phyloP scores from a whole-genome alignment of 148 eudicot genomes.

The Amaranthus cruentus region DNA sequence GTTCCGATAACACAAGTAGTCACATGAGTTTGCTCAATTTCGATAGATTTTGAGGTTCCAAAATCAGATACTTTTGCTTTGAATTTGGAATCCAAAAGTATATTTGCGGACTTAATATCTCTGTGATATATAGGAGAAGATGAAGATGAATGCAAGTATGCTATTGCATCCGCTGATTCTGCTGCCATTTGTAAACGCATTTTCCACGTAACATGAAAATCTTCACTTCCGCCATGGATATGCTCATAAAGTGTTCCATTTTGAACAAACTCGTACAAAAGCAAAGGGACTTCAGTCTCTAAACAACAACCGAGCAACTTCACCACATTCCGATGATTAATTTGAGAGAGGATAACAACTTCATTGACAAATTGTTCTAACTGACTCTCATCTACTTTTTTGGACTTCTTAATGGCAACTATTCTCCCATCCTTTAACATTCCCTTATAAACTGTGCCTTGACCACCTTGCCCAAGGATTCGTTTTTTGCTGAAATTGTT shows the following conservation, averaged over 20 bases:
- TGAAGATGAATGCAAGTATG: slow-evolving; percentile 17
- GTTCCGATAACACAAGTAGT: slow-evolving; percentile 24
- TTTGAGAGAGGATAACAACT: slow-evolving; percentile 17
- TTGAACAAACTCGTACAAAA: slow-evolving; percentile 16
- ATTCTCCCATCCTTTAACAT: slow-evolving; percentile 13
- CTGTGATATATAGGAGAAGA: slow-evolving; percentile 18
- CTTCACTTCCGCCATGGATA: slow-evolving; percentile 11
- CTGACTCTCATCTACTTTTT: slow-evolving; percentile 10
- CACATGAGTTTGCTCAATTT: slow-evolving; percentile 22
- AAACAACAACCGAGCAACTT: slow-evolving; percentile 20
- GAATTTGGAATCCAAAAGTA: slow-evolving; percentile 19
- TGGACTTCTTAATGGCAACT: slow-evolving; percentile 22
- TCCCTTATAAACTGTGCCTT: slow-evolving; percentile 16
- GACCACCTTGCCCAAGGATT: slow-evolving; percentile 23
- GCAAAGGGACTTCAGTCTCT: slow-evolving; percentile 21
- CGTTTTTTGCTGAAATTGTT: slow-evolving; percentile 9
- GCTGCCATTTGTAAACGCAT: slow-evolving; percentile 20
- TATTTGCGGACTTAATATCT: slow-evolving; percentile 21
- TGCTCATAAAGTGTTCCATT: slow-evolving; percentile 22
- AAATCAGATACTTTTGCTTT: slow-evolving; percentile 20
- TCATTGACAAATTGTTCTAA: slow-evolving; percentile 20
- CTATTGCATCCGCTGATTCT: slow-evolving; percentile 18
- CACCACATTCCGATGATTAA: slow-evolving; percentile 24
- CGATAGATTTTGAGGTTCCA: slow-evolving; percentile 14
- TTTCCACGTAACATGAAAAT: slow-evolving; percentile 12